Percentiles rank a stretch among this genome's conserved stretches.
These are phyloP conservation scores for Skeletonema marinoi DNA, from an alignment of 108 stramenopile species.

Conservation along the genomic window DNA sequence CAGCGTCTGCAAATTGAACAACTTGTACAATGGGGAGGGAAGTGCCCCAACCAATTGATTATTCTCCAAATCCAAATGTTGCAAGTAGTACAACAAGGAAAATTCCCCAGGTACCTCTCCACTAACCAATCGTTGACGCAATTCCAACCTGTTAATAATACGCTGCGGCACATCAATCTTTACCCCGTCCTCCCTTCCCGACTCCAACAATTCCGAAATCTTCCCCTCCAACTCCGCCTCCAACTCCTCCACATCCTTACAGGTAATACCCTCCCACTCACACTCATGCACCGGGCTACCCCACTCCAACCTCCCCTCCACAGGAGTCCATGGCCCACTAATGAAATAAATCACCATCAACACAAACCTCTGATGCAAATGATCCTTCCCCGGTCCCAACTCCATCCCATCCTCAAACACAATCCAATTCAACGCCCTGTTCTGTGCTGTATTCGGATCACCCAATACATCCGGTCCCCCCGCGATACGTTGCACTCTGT, in stretches of 20 bases:
- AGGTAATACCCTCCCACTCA: conserved; percentile 46
- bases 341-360: conserved; percentile 52
- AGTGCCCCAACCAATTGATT: conserved; percentile 48
- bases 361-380: conserved; percentile 43
- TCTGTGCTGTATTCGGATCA: conserved; percentile 31
- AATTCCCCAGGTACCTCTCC: conserved; percentile 44
- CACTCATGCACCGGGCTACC: conserved; percentile 46
- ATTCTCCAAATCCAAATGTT: conserved; percentile 53
- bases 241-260: conserved; percentile 32
- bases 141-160: conserved; percentile 28
- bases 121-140: conserved; percentile 33
- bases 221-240: conserved; percentile 31
- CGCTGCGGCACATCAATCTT: conserved; percentile 44
- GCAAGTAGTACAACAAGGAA: conserved; percentile 42
- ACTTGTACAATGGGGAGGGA: conserved; percentile 52
- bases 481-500: conserved; percentile 20
- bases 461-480: conserved; percentile 19
- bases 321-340: conserved; percentile 40
- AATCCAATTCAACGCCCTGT: conserved; percentile 40
- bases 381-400: conserved; percentile 26
- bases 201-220: conserved; percentile 32
- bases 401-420: conserved; percentile 52
- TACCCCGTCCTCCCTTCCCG: conserved; percentile 31
- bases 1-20: conserved; percentile 53
- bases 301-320: conserved; percentile 47